phyloP scores from a whole-genome alignment of 768 basidiomycete species.

The Auricularia auricula-judae region DNA sequence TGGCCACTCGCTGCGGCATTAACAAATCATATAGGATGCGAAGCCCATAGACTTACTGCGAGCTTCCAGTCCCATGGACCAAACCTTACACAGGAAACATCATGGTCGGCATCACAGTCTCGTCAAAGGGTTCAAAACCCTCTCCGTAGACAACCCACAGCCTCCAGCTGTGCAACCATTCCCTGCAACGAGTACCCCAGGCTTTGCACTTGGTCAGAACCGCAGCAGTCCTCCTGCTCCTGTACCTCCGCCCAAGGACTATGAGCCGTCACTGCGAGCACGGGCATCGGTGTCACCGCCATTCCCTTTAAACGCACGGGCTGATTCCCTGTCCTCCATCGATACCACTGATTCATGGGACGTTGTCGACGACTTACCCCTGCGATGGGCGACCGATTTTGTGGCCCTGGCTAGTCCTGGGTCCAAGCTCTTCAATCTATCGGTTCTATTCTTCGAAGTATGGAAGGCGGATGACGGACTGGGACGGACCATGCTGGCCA shows the following conservation, averaged over 20 bases:
- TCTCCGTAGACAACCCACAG: conserved; percentile 35
- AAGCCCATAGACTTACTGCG: conserved; percentile 48
- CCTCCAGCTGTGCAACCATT: conserved; percentile 9
- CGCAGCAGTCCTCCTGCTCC: conserved; percentile 15
- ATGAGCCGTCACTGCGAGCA: background rate
- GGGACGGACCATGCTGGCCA: conserved; percentile 49
- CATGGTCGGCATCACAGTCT: conserved; percentile 46
- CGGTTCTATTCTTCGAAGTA: conserved; percentile 56
- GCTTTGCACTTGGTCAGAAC: conserved; percentile 4
- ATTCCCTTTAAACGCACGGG: background rate
- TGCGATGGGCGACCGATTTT: conserved; percentile 83
- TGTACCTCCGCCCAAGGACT: conserved; percentile 13
- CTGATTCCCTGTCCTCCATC: conserved; percentile 4
- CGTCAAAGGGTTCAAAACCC: conserved; percentile 50
- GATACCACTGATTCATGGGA: conserved; percentile 52
- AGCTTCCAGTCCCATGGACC: conserved; percentile 8
- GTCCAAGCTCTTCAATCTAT: conserved; percentile 47
- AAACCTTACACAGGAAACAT: conserved; percentile 32
- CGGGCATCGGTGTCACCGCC: background rate
- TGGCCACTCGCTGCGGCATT: too few relatives aligned
- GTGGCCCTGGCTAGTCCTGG: conserved; percentile 63
- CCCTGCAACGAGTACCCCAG: background rate
- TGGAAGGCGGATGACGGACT: conserved; percentile 47
- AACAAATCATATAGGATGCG: conserved; percentile 31
- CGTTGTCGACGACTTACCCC: conserved; percentile 51